phyloP scores from a whole-genome alignment of 257 asterid genomes.

The Lavandula angustifolia region DNA sequence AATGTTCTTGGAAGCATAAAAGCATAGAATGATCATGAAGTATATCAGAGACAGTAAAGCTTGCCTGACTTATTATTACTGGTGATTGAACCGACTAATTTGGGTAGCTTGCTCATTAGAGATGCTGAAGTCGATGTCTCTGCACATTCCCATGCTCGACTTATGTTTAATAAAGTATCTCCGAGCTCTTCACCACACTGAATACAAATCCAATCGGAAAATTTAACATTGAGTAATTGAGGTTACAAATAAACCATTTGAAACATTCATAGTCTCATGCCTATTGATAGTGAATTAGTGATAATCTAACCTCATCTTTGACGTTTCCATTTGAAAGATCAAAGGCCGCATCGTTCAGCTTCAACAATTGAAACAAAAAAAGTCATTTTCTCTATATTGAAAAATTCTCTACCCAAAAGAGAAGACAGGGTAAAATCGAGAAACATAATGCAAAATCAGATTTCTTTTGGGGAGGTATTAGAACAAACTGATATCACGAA shows the following conservation, averaged over 20 bases:
- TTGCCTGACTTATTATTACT: constrained; percentile 74
- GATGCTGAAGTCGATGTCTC: constrained; percentile 68
- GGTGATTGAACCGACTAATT: constrained; percentile 45
- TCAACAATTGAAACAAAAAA: constrained; percentile 35
- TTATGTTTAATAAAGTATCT: constrained; percentile 59
- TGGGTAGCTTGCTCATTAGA: constrained; percentile 65
- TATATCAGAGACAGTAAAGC: constrained; percentile 21
- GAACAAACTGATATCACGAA: neutral
- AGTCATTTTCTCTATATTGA: constrained; percentile 12
- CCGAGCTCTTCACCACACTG: constrained; percentile 94
- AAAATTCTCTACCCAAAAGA: constrained; percentile 4
- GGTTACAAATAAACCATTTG: constrained; percentile 16
- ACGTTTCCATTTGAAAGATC: constrained; percentile 92
- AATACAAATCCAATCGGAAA: constrained; percentile 25
- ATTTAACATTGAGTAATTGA: neutral
- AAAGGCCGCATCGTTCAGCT: constrained; percentile 98
- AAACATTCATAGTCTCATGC: constrained; percentile 3
- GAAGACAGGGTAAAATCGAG: constrained; percentile 8
- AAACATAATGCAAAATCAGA: constrained; percentile 5
- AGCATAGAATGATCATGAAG: neutral
- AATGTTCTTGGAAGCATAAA: neutral
- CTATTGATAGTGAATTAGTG: neutral
- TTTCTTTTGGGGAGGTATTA: neutral
- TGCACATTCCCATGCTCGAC: constrained; percentile 89
- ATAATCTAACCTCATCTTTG: constrained; percentile 69